Conservation (phyloP, 495 filamentous ascomycete species). For the Penicillium antarcticum region DNA sequence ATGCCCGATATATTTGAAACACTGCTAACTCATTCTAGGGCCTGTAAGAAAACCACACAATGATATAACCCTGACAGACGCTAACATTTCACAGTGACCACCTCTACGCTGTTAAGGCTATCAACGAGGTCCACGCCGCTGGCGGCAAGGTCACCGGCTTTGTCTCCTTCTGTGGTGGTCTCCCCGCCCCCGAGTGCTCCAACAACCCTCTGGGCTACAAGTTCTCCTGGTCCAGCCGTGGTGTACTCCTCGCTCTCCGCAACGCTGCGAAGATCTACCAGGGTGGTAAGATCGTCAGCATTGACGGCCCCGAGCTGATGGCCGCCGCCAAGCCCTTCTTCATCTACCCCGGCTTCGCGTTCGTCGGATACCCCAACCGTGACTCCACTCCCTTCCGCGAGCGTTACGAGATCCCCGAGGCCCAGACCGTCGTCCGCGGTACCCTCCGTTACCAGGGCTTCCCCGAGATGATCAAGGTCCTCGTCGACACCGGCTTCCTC, state of each 20-base stretch:
- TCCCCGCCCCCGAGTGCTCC: constrained; percentile 77
- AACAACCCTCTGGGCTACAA: constrained; percentile 96
- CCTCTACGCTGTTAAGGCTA: constrained; percentile 80
- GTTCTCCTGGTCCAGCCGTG: constrained; percentile 84
- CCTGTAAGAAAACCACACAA: too few relatives aligned
- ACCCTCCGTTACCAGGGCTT: constrained; percentile 85
- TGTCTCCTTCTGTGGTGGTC: constrained; percentile 83
- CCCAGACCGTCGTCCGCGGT: constrained; percentile 54
- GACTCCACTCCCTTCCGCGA: constrained; percentile 84
- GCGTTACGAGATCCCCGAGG: constrained; percentile 87
- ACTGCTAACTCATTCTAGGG: too few relatives aligned
- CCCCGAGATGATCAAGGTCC: constrained; percentile 78
- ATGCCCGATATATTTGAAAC: neutral
- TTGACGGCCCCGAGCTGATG: constrained; percentile 72
- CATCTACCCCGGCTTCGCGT: constrained; percentile 85
- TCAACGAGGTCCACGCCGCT: constrained; percentile 70
- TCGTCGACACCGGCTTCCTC: constrained; percentile 87
- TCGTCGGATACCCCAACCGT: constrained; percentile 92
- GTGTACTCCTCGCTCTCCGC: constrained; percentile 79
- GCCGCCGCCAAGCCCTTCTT: constrained; percentile 82
- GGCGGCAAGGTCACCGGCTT: constrained; percentile 86
- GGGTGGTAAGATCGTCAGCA: constrained; percentile 61
- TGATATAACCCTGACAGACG: too few relatives aligned
- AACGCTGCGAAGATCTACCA: constrained; percentile 84
- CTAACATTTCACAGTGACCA: too few relatives aligned